Evolutionary conservation across 2,329 filamentous ascomycete genomes (phyloP).

Genomic region (Neocatenulostroma microsporum): DNA sequence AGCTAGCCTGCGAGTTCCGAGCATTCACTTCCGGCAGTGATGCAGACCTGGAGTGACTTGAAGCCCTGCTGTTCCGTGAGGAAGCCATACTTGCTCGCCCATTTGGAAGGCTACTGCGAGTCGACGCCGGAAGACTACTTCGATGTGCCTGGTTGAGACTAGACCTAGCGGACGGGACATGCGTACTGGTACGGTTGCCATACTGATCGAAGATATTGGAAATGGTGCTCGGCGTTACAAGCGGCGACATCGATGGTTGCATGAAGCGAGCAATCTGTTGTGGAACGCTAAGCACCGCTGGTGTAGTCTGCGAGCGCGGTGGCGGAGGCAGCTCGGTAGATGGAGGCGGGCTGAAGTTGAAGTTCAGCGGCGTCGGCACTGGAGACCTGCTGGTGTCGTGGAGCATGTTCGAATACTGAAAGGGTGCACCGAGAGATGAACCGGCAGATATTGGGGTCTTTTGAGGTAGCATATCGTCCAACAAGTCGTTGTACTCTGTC

Average conservation of each 20-base stretch:
- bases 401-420: conserved; percentile 52
- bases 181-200: conserved; percentile 32
- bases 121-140: conserved; percentile 3
- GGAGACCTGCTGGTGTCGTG: conserved; percentile 12
- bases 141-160: conserved; percentile 10
- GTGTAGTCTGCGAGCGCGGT: conserved; percentile 7
- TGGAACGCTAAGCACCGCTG: conserved; percentile 19
- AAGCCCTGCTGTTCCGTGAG: conserved; percentile 22
- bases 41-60: conserved; percentile 22
- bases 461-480: conserved; percentile 59
- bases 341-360: conserved; percentile 6
- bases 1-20: conserved; percentile 15
- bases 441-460: conserved; percentile 44
- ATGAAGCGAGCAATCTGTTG: conserved; percentile 25
- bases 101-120: conserved; percentile 6
- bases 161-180: conserved; percentile 18
- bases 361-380: conserved; percentile 7
- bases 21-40: conserved; percentile 22
- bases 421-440: conserved; percentile 46
- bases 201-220: conserved; percentile 49
- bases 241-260: conserved; percentile 24
- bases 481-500: conserved; percentile 86
- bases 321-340: conserved; percentile 10
- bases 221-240: conserved; percentile 43
- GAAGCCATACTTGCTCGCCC: conserved; percentile 16